Conservation (phyloP, 2,329 filamentous ascomycete genomes). For the Fusarium begoniae region DNA sequence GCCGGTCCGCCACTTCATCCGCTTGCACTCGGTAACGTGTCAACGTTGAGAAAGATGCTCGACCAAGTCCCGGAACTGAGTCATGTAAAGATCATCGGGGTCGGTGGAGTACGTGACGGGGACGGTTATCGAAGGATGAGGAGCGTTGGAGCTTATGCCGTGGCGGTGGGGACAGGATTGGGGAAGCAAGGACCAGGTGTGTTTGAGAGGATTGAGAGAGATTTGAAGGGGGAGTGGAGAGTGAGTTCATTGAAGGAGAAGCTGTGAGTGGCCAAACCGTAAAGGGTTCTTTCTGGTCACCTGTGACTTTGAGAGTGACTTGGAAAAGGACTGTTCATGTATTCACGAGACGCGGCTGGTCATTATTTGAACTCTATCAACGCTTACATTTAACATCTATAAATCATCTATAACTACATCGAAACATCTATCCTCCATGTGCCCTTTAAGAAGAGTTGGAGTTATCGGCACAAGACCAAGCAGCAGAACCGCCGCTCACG, state of each 20-base stretch:
- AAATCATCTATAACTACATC: neutral
- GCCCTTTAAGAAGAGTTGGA: conserved; percentile 43
- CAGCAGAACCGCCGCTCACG: conserved; percentile 47
- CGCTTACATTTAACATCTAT: conserved; percentile 21
- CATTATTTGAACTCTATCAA: conserved; percentile 8
- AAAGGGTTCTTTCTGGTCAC: neutral
- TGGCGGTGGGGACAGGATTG: conserved; percentile 75
- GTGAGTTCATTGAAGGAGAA: neutral
- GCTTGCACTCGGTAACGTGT: conserved; percentile 78
- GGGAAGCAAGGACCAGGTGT: conserved; percentile 69
- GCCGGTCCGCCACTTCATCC: conserved; percentile 78
- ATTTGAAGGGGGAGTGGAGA: conserved; percentile 34
- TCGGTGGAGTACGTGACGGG: conserved; percentile 75
- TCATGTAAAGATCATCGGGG: conserved; percentile 72
- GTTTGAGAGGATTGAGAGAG: conserved; percentile 65
- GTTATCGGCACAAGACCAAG: conserved; percentile 57
- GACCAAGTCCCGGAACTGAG: conserved; percentile 58
- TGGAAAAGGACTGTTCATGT: neutral
- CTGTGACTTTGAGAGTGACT: neutral
- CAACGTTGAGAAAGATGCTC: conserved; percentile 69
- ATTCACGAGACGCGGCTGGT: neutral
- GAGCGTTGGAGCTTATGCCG: conserved; percentile 70
- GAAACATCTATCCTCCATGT: neutral
- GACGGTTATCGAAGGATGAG: conserved; percentile 73
- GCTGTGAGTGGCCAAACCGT: neutral